Evolutionary conservation across 2,329 filamentous ascomycete species (phyloP).

Genomic region (Ceratocystis huliohia): DNA sequence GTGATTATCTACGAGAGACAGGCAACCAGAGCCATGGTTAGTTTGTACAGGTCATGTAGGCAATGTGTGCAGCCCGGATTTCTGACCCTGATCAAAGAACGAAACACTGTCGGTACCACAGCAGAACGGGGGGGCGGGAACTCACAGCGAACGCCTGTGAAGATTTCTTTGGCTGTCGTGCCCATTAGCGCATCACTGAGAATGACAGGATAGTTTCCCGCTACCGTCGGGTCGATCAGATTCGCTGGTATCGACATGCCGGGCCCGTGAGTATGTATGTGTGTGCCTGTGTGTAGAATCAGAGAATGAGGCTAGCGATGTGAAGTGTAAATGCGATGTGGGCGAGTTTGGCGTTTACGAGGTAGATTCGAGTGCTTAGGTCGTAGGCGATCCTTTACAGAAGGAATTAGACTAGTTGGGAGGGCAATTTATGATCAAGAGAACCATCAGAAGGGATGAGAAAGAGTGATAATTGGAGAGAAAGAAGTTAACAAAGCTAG

Average conservation of each 20-base stretch:
- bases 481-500: neutral
- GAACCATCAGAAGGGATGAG: neutral
- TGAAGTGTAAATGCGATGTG: neutral
- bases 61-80: neutral
- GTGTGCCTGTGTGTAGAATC: neutral
- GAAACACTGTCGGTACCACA: neutral
- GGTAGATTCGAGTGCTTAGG: neutral
- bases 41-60: neutral
- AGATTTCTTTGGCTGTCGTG: constrained; percentile 43
- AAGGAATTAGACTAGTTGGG: constrained; percentile 9
- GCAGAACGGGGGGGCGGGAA: constrained; percentile 8
- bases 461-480: neutral
- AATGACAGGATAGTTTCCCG: constrained; percentile 50
- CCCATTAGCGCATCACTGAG: constrained; percentile 49
- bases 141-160: constrained; percentile 47
- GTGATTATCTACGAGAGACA: constrained; percentile 42
- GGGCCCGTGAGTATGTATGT: neutral
- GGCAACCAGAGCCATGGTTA: neutral
- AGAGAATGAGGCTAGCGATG: neutral
- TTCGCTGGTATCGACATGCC: constrained; percentile 13
- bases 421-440: neutral
- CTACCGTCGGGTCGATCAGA: constrained; percentile 46
- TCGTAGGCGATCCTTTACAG: constrained; percentile 1
- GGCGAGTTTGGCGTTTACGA: neutral
- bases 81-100: neutral